Evolutionary conservation across 2,329 filamentous ascomycete genomes (phyloP).

Genomic region (Ophiosphaerella narmari): DNA sequence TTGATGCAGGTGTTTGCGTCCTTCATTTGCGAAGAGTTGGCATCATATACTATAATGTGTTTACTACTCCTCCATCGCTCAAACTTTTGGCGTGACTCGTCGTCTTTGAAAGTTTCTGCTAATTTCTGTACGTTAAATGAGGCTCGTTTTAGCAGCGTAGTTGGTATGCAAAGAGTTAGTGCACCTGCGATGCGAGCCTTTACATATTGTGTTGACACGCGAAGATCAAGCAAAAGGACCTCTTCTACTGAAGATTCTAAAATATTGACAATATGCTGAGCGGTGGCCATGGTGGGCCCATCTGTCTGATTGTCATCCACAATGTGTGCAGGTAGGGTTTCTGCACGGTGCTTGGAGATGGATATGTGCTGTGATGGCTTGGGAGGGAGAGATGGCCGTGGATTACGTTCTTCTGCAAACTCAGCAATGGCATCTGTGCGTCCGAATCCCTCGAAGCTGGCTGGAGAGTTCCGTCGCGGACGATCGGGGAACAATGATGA

Average conservation of each 20-base stretch:
- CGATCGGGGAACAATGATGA: slow-evolving; percentile 48
- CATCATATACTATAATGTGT: slow-evolving; percentile 87
- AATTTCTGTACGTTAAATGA: slow-evolving; percentile 90
- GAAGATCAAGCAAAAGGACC: slow-evolving; percentile 79
- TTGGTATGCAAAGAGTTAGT: slow-evolving; percentile 92
- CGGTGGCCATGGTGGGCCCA: slow-evolving; percentile 50
- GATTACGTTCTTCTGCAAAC: slow-evolving; percentile 38
- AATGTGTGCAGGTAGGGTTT: slow-evolving; percentile 50
- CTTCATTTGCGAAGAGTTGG: slow-evolving; percentile 73
- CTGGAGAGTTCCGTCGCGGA: slow-evolving; percentile 54
- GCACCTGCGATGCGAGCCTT: slow-evolving; percentile 77
- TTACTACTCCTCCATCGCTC: slow-evolving; percentile 74
- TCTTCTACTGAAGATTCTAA: slow-evolving; percentile 54
- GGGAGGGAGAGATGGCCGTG: slow-evolving; percentile 40
- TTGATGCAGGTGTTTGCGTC: slow-evolving; percentile 82
- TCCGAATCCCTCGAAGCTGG: slow-evolving; percentile 47
- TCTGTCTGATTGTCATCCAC: slow-evolving; percentile 29
- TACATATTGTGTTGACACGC: slow-evolving; percentile 82
- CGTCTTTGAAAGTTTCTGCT: slow-evolving; percentile 79
- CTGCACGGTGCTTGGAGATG: slow-evolving; percentile 45
- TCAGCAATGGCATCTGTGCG: slow-evolving; percentile 42
- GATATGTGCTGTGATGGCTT: slow-evolving; percentile 20
- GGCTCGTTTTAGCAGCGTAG: slow-evolving; percentile 85
- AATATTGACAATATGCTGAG: slow-evolving; percentile 56
- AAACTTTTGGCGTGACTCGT: slow-evolving; percentile 72